Evolutionary conservation across 352 stramenopile species (phyloP).

Genomic region (Globisporangium alternatum): DNA sequence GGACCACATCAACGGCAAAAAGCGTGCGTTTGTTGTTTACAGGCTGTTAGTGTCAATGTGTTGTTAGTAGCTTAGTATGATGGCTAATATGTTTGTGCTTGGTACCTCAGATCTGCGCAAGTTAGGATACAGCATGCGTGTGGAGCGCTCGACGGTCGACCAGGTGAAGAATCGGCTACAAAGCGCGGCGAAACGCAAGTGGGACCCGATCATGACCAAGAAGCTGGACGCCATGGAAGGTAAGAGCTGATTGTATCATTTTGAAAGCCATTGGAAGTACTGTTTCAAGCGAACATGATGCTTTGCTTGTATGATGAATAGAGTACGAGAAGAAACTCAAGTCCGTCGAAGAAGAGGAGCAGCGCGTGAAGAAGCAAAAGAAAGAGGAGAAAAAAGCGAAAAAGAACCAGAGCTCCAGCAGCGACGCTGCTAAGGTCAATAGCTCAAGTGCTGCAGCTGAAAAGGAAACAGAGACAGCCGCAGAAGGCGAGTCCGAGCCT

Average conservation of each 20-base stretch:
- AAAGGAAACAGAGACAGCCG: not conserved
- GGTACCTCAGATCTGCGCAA: slow-evolving; percentile 74
- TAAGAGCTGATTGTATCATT: not conserved
- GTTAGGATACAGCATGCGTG: slow-evolving; percentile 90
- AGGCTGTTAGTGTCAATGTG: not conserved
- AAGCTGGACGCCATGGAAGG: slow-evolving; percentile 80
- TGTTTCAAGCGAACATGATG: not conserved
- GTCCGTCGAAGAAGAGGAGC: slow-evolving; percentile 61
- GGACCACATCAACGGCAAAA: slow-evolving; percentile 95
- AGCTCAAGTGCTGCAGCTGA: slow-evolving; percentile 3
- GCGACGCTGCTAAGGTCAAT: not conserved
- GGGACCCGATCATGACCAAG: slow-evolving; percentile 77
- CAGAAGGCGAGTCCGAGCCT: not conserved
- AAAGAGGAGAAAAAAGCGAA: slow-evolving; percentile 76
- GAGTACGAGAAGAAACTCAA: slow-evolving; percentile 88
- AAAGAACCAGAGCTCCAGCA: slow-evolving; percentile 26
- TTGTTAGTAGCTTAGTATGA: not conserved
- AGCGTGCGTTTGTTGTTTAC: slow-evolving; percentile 53
- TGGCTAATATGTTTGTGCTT: not conserved
- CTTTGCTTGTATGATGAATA: not conserved
- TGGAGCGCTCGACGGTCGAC: slow-evolving; percentile 85
- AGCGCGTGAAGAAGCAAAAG: slow-evolving; percentile 65
- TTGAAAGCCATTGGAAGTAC: no score
- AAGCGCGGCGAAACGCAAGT: slow-evolving; percentile 79
- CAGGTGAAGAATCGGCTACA: slow-evolving; percentile 87